These are phyloP conservation scores for Seiridium cupressi DNA, from an alignment of 2,329 filamentous ascomycete species.

Conservation along the genomic window DNA sequence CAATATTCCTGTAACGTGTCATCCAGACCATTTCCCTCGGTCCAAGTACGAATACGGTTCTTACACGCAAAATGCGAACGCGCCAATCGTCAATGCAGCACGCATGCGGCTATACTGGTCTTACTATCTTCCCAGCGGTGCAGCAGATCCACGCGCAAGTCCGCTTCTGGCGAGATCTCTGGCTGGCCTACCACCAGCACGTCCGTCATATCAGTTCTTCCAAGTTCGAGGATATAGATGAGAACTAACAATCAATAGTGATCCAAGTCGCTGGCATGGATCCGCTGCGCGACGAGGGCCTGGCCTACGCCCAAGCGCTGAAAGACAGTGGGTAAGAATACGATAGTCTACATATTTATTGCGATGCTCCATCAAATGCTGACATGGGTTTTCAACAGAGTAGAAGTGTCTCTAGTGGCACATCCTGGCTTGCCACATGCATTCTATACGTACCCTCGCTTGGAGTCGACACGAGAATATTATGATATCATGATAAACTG, in stretches of 20 bases:
- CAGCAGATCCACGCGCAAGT: background rate
- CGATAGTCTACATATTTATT: background rate
- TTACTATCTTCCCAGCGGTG: background rate
- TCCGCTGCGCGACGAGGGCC: background rate
- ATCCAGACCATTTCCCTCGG: background rate
- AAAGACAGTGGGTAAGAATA: background rate
- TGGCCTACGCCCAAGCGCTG: background rate
- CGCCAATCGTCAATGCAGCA: background rate
- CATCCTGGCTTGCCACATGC: background rate
- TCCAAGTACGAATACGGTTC: background rate
- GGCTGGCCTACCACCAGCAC: background rate
- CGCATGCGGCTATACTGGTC: background rate
- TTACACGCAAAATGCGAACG: background rate
- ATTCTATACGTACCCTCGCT: background rate
- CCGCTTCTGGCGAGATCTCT: background rate
- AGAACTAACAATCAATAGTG: background rate
- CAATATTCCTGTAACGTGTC: background rate
- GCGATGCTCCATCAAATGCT: background rate
- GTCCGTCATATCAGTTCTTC: background rate
- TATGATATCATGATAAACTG: background rate
- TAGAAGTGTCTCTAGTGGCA: background rate
- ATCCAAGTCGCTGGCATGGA: conserved; percentile 1
- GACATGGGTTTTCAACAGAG: background rate
- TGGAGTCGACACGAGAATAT: background rate
- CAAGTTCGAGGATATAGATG: background rate